A percentile compares a stretch with the other conserved stretches of the same genome.
phyloP scores from a whole-genome alignment of 805 yeast genomes.

The Cyberlindnera euphorbiiphila region DNA sequence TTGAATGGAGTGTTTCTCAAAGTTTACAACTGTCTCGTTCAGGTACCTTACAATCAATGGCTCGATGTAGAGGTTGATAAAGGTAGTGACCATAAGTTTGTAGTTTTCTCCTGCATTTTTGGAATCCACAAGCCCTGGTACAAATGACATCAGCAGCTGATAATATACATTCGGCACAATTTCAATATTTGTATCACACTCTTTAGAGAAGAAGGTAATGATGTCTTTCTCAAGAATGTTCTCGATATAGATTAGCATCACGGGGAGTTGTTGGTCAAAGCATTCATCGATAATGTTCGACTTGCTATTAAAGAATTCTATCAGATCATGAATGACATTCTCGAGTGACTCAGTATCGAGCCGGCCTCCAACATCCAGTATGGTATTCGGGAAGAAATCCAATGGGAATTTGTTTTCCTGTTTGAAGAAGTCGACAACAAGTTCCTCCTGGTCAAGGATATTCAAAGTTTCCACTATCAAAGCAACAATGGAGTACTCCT shows the following conservation, averaged over 20 bases:
- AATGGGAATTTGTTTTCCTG: conserved; percentile 33
- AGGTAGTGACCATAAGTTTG: conserved; percentile 28
- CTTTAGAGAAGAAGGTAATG: conserved; percentile 24
- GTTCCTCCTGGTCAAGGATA: conserved; percentile 33
- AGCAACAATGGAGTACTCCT: conserved; percentile 23
- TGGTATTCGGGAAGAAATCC: conserved; percentile 29
- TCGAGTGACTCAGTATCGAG: conserved; percentile 25
- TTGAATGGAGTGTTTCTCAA: conserved; percentile 26
- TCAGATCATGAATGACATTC: conserved; percentile 27
- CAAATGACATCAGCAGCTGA: conserved; percentile 26
- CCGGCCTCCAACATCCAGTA: conserved; percentile 24
- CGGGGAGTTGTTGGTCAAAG: conserved; percentile 38
- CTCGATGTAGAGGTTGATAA: conserved; percentile 37
- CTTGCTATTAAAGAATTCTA: conserved; percentile 32
- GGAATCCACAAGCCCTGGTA: conserved; percentile 36
- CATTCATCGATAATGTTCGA: conserved; percentile 35
- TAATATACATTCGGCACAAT: conserved; percentile 33
- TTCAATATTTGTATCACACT: conserved; percentile 26
- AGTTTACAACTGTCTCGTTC: conserved; percentile 29
- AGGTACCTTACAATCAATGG: conserved; percentile 32
- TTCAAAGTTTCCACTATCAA: conserved; percentile 26
- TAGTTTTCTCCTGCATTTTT: conserved; percentile 35
- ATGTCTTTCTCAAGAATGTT: conserved; percentile 36
- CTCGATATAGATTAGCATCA: conserved; percentile 36
- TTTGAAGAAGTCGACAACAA: conserved; percentile 37